phyloP scores from a whole-genome alignment of 1,284 basidiomycete species.

The Ceratobasidium papillatum region DNA sequence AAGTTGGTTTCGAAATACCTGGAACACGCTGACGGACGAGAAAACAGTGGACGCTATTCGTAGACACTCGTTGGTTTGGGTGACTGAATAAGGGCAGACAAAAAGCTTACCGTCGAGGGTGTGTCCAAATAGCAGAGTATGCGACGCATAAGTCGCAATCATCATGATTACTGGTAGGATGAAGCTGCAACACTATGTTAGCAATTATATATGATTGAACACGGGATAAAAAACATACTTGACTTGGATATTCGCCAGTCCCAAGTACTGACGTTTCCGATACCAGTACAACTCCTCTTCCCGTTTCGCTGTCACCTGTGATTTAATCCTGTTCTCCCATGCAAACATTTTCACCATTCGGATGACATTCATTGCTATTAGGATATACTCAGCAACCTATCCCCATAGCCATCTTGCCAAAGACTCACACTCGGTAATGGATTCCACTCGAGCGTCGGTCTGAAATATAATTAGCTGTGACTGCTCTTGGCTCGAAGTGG shows the following conservation, averaged over 20 bases:
- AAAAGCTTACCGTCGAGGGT: background rate
- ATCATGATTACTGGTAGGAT: slow-evolving; percentile 6
- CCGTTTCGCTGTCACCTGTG: slow-evolving; percentile 40
- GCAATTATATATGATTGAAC: background rate
- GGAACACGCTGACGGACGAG: slow-evolving; percentile 44
- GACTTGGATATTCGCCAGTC: slow-evolving; percentile 52
- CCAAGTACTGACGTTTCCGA: slow-evolving; percentile 56
- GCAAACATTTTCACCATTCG: slow-evolving; percentile 46
- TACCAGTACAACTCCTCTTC: slow-evolving; percentile 49
- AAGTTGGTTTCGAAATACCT: slow-evolving; percentile 36
- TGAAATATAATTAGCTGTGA: background rate
- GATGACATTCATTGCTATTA: slow-evolving; percentile 43
- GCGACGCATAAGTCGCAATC: slow-evolving; percentile 14
- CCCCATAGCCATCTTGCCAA: background rate
- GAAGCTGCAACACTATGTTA: background rate
- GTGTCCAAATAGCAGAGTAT: slow-evolving; percentile 4
- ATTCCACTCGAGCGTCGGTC: slow-evolving; percentile 45
- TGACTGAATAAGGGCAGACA: background rate
- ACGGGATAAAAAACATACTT: slow-evolving; percentile 49
- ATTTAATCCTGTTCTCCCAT: slow-evolving; percentile 41
- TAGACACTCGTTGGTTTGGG: background rate
- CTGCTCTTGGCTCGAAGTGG: background rate
- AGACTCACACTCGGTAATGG: slow-evolving; percentile 43
- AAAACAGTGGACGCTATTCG: slow-evolving; percentile 42
- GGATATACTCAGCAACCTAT: background rate